phyloP scores from a whole-genome alignment of 2,329 filamentous ascomycete species.

The Trichoderma afroharzianum region DNA sequence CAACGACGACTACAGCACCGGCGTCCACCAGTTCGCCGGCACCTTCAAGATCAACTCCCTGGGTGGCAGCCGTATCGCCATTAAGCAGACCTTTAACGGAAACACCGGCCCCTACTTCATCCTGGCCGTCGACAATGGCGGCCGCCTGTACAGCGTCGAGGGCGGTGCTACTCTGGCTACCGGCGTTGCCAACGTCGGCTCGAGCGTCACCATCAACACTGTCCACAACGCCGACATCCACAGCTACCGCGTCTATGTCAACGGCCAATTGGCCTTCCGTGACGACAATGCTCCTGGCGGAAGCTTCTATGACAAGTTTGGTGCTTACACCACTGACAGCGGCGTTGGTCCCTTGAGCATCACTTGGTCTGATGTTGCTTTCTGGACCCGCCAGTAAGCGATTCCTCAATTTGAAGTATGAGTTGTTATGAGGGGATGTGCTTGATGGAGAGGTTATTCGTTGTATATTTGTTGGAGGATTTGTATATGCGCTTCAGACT shows the following conservation, averaged over 20 bases:
- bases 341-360: slow-evolving; percentile 22
- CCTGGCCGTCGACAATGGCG: slow-evolving; percentile 21
- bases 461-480: slow-evolving; percentile 2
- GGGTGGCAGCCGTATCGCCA: slow-evolving; percentile 22
- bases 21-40: slow-evolving; percentile 25
- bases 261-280: slow-evolving; percentile 22
- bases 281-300: slow-evolving; percentile 23
- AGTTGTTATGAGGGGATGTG: not conserved
- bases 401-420: not conserved
- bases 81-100: slow-evolving; percentile 27
- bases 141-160: slow-evolving; percentile 24
- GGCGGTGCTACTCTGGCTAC: slow-evolving; percentile 22
- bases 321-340: slow-evolving; percentile 25
- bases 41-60: slow-evolving; percentile 25
- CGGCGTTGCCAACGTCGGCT: slow-evolving; percentile 21
- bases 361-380: slow-evolving; percentile 22
- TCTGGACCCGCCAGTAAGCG: slow-evolving; percentile 20
- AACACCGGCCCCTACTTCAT: slow-evolving; percentile 23
- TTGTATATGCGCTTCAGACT: not conserved
- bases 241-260: slow-evolving; percentile 25
- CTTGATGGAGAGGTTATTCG: not conserved
- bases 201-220: slow-evolving; percentile 25
- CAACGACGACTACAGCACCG: slow-evolving; percentile 22
- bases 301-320: slow-evolving; percentile 27
- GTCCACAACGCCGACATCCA: slow-evolving; percentile 23